phyloP scores from a whole-genome alignment of 208 protist genomes.

The Leishmania guyanensis region DNA sequence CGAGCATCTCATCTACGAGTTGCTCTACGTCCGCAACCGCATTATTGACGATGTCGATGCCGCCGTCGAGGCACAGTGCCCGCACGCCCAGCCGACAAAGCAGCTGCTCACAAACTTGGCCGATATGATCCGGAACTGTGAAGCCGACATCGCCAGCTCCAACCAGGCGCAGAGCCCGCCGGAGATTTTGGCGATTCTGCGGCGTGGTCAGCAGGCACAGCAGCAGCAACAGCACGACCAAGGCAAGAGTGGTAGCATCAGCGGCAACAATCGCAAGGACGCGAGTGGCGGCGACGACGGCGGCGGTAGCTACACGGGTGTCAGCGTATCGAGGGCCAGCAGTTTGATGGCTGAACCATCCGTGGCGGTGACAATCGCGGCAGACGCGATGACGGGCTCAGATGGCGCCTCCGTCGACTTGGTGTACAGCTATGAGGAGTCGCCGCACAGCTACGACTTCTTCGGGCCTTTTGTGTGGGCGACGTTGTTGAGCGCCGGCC shows the following conservation, averaged over 20 bases:
- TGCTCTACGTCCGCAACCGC: conserved; percentile 56
- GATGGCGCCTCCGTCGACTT: conserved; percentile 32
- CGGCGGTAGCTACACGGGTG: not conserved
- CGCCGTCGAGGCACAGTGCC: conserved; percentile 1
- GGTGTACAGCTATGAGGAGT: conserved; percentile 82
- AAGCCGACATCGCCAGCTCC: conserved; percentile 51
- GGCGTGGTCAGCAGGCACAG: conserved; percentile 25
- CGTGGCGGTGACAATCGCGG: not conserved
- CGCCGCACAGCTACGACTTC: conserved; percentile 79
- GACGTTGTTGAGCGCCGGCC: conserved; percentile 57
- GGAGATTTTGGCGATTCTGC: conserved; percentile 43
- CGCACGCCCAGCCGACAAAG: conserved; percentile 8
- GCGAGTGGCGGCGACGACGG: not conserved
- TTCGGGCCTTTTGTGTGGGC: conserved; percentile 87
- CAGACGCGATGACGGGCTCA: not conserved
- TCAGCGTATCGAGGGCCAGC: not conserved
- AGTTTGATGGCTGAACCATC: not conserved
- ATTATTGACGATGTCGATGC: conserved; percentile 38
- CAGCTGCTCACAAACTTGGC: conserved; percentile 29
- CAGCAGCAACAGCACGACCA: conserved; percentile 7
- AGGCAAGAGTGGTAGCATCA: not conserved
- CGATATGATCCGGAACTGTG: conserved; percentile 40
- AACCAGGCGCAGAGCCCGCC: conserved; percentile 28
- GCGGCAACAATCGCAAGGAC: conserved; percentile 3
- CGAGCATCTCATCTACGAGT: conserved; percentile 76